These are phyloP conservation scores for Sextonia rubra DNA, from an alignment of 164 flowering plant species.

Conservation along the genomic window DNA sequence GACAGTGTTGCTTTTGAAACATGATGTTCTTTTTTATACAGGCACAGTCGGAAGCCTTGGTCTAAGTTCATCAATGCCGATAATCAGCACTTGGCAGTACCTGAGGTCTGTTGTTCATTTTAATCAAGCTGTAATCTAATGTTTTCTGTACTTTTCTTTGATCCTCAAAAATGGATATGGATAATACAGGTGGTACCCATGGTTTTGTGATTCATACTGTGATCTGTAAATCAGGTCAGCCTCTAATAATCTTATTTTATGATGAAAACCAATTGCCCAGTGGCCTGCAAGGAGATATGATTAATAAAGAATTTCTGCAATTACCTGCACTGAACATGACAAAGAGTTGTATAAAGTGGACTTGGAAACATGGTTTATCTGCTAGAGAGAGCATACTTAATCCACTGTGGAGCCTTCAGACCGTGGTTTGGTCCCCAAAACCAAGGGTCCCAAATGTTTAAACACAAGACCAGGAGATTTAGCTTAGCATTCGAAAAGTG, in stretches of 20 bases:
- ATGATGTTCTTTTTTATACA: conserved; percentile 20
- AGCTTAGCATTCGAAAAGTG: no score
- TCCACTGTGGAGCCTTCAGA: no score
- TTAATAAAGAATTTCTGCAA: no score
- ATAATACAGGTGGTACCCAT: background rate
- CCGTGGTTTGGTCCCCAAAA: no score
- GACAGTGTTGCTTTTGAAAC: background rate
- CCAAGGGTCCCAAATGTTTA: no score
- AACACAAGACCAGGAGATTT: no score
- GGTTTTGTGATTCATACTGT: background rate
- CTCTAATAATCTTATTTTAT: background rate
- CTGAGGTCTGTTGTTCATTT: conserved; percentile 52
- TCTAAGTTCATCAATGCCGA: conserved; percentile 72
- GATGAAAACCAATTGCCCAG: background rate
- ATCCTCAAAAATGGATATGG: background rate
- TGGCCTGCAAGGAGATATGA: no score
- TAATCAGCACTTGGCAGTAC: conserved; percentile 89
- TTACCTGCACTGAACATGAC: no score
- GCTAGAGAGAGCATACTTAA: no score
- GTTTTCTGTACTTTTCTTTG: no score
- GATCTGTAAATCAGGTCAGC: background rate
- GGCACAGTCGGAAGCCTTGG: conserved; percentile 94
- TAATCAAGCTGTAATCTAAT: background rate
- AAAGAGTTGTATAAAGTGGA: no score
- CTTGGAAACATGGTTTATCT: no score